A percentile compares a stretch with the other conserved stretches of the same genome.
Evolutionary conservation across 257 asterid species (phyloP).

Genomic region (Fraxinus quadrangulata): DNA sequence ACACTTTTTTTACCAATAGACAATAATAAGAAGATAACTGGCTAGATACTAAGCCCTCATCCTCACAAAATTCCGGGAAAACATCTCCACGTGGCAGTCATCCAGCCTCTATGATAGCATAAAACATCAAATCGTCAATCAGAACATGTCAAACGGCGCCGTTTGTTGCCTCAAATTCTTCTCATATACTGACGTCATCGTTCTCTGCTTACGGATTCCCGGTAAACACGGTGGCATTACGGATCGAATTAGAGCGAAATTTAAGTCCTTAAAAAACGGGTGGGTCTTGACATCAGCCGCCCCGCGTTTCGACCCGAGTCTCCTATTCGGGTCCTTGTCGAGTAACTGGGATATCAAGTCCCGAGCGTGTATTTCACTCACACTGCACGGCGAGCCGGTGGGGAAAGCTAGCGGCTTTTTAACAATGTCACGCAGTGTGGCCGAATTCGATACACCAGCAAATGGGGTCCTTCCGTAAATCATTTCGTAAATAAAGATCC

Average conservation of each 20-base stretch:
- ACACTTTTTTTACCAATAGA: slow-evolving; percentile 18
- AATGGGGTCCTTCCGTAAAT: slow-evolving; percentile 84
- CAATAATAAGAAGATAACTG: not conserved
- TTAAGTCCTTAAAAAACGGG: slow-evolving; percentile 75
- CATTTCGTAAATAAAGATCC: slow-evolving; percentile 84
- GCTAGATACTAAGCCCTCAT: not conserved
- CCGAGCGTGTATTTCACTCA: slow-evolving; percentile 61
- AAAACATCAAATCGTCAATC: slow-evolving; percentile 16
- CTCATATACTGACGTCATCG: slow-evolving; percentile 29
- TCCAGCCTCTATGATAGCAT: not conserved
- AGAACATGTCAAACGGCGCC: slow-evolving; percentile 58
- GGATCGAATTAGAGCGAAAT: slow-evolving; percentile 73
- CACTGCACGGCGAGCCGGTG: slow-evolving; percentile 33
- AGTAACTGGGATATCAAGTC: slow-evolving; percentile 59
- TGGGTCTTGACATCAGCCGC: slow-evolving; percentile 86
- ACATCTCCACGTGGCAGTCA: not conserved
- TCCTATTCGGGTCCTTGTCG: slow-evolving; percentile 58
- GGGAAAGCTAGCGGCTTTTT: slow-evolving; percentile 59
- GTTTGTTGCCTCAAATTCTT: slow-evolving; percentile 22
- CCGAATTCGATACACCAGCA: slow-evolving; percentile 60
- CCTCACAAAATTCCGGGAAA: not conserved
- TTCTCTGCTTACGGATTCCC: slow-evolving; percentile 34
- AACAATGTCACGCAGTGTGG: slow-evolving; percentile 61
- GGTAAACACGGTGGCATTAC: slow-evolving; percentile 56
- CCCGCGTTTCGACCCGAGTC: slow-evolving; percentile 87